Evolutionary conservation across 1,284 basidiomycete genomes (phyloP), one percentile per base, ranked within the genome.

Genomic region (Polyporus tsugae): DNA sequence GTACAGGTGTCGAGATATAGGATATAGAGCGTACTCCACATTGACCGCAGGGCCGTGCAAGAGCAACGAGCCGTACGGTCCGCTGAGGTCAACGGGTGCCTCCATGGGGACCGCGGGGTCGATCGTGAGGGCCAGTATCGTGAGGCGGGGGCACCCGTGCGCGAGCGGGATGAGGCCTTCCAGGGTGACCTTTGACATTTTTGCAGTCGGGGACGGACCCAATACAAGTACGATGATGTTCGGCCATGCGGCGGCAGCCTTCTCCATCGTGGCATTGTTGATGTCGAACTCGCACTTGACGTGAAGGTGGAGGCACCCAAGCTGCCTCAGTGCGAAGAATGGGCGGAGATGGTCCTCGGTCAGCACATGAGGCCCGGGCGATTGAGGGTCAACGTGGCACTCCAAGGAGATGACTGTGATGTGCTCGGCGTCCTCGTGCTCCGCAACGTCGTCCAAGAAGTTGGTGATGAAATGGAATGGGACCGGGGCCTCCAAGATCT

Each of bases 101-200:
- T n/a, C 39, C 61, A 39, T 52, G 9, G 3, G 22, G 2, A 25
- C 42, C 57, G 57, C 6, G 13, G 65, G 35, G 44, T 62, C 38
- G 33, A 66, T 29, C 52, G 55, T 33, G 55, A 66, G 29, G 10
- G 17, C 39, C 33, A 66, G 39, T n/a, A 10, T 6, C 44, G 25
- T 15, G 15, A 66, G 65, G 33, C 58, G 29, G 7, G 60, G 65
- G 44, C 60, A 66, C 17, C 41, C 6, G 29, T 36, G 60, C 52
- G 53, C 65, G 35, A 66, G 25, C 19, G 65, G 42, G 35, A 66
- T 13, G 9, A 66, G 60, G 6, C 65, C 65, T 4, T 55, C 33
- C 52, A 55, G 33, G 10, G 53, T 36, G 42, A 66, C 53, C 42
- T 61, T 59, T 36, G 61, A 57, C 53, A 6, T 33, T 44, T 11